phyloP scores from a whole-genome alignment of 2,329 filamentous ascomycete genomes.

The Cladosporium velox region DNA sequence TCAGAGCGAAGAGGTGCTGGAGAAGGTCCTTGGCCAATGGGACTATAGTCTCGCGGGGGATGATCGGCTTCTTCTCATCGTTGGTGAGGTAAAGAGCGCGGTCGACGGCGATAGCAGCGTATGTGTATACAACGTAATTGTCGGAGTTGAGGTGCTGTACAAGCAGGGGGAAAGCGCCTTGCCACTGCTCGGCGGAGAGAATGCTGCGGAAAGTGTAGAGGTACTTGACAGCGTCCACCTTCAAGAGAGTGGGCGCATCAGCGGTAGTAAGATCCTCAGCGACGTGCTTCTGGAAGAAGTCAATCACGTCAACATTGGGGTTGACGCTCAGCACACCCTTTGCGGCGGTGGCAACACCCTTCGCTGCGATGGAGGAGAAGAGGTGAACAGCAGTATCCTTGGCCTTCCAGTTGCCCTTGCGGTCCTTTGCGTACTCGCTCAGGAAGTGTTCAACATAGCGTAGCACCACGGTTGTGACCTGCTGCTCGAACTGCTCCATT shows the following conservation, averaged over 20 bases:
- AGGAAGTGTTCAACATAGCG: constrained; percentile 87
- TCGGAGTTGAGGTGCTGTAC: constrained; percentile 86
- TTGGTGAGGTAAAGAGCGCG: constrained; percentile 82
- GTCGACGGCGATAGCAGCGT: constrained; percentile 95
- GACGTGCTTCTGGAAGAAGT: constrained; percentile 93
- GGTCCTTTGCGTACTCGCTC: constrained; percentile 67
- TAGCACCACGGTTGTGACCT: constrained; percentile 84
- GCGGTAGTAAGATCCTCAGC: constrained; percentile 81
- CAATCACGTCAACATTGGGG: constrained; percentile 71
- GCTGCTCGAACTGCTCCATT: constrained; percentile 81
- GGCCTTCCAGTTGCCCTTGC: constrained; percentile 79
- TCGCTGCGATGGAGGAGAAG: constrained; percentile 90
- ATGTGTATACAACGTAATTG: constrained; percentile 97
- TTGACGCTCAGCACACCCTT: constrained; percentile 93
- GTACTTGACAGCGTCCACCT: constrained; percentile 98
- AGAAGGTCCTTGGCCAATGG: constrained; percentile 83
- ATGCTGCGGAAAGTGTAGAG: constrained; percentile 96
- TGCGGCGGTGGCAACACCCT: constrained; percentile 80
- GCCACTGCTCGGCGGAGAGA: constrained; percentile 89
- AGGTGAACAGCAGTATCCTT: constrained; percentile 99
- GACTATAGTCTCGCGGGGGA: constrained; percentile 75
- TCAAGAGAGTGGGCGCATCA: constrained; percentile 77
- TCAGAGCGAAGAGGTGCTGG: constrained; percentile 85
- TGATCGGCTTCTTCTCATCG: constrained; percentile 73
- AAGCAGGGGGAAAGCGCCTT: constrained; percentile 81